Base-by-base conservation (phyloP, 768 basidiomycete genomes). In the Guyanaporus albipodus region DNA sequence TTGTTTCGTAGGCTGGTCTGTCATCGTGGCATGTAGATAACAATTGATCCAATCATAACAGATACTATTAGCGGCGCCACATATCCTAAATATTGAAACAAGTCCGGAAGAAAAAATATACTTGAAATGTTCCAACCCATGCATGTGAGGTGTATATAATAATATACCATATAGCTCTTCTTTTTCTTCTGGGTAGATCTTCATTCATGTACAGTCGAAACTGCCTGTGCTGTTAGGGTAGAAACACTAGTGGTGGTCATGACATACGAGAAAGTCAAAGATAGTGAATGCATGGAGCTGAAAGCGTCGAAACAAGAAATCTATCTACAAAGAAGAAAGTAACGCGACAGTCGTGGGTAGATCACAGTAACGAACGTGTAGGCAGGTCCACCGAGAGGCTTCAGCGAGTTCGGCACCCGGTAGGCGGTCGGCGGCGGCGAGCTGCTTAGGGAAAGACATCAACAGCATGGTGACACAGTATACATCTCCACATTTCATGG, bases 1-100 rank as follows among this genome's bases (percentile, higher is more conserved):
- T 67, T 88, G 83, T 50, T 79, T 80, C 19, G 77, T 71, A 8
- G 73, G 72, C 54, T 72, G 67, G 38, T 66, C 65, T 18, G 64
- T 8, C 68, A 73, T 74, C 36, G 58, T 28, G 12, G 9, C 27
- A 12, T 28, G 12, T 28, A 8, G 23, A 29, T 29, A 14, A 10
- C 15, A 6, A 29, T 14, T 28, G 28, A 28, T 28, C 26, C n/a
- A n/a, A n/a, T n/a, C n/a, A n/a, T n/a, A n/a, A n/a, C n/a, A n/a
- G n/a, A n/a, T n/a, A 14, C 14, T 22, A 35, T 44, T 44, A 36
- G 12, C 15, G 19, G 8, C 12, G 39, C 27, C 21, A 9, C 15
- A 9, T 32, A 42, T 48, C 33, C n/a, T n/a, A n/a, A n/a, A 38
- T 39, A 52, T 33, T 36, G 24, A 26, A 17, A 47, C 48, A 36